Evolutionary conservation across 345 rosid species (phyloP).

Genomic region (Eucalyptus globulus): DNA sequence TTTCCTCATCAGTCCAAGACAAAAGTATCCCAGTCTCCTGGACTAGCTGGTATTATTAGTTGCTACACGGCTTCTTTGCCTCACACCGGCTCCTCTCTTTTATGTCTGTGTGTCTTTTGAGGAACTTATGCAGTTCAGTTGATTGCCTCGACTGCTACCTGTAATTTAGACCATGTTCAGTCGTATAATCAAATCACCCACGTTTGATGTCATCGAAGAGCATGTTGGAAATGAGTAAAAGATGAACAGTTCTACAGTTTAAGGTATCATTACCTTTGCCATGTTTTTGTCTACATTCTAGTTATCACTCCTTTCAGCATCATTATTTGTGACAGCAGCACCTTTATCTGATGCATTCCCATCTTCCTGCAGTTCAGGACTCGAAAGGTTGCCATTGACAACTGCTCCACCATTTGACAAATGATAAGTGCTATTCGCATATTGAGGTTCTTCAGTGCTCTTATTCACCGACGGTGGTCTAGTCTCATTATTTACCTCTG

Average conservation of each 20-base stretch:
- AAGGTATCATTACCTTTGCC: conserved; percentile 1
- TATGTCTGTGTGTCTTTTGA: background rate
- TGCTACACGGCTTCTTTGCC: background rate
- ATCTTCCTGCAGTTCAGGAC: conserved; percentile 12
- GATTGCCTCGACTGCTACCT: background rate
- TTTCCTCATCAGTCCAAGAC: background rate
- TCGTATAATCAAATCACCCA: background rate
- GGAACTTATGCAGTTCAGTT: background rate
- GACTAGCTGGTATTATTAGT: background rate
- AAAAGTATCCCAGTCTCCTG: background rate
- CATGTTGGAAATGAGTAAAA: background rate
- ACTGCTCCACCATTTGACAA: conserved; percentile 11
- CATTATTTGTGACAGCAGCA: background rate
- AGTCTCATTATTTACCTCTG: conserved; percentile 13
- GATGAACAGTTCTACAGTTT: background rate
- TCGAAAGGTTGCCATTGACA: conserved; percentile 31
- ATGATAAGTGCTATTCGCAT: background rate
- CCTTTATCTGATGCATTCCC: conserved; percentile 6
- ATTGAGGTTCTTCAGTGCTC: background rate
- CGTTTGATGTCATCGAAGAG: background rate
- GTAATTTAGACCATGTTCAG: background rate
- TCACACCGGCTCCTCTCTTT: background rate
- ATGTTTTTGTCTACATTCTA: conserved; percentile 1
- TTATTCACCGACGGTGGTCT: conserved; percentile 3
- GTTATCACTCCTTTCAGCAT: background rate